Evolutionary conservation across 352 stramenopile genomes (phyloP).

Genomic region (Phytophthora constricta): DNA sequence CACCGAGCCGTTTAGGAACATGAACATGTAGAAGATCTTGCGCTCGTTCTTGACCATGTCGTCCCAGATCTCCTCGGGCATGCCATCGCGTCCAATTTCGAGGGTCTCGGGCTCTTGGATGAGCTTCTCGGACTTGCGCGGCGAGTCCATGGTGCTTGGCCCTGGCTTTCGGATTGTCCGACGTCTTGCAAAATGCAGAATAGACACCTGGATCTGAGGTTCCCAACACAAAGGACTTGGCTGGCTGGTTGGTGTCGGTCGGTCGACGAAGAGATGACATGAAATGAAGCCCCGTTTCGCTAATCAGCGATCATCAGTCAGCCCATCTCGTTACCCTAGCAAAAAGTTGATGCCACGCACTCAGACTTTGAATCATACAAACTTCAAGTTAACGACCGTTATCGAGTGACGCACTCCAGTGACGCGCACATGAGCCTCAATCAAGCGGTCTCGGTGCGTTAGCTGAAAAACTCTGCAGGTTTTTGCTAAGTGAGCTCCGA

Average conservation of each 20-base stretch:
- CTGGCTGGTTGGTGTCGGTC: not conserved
- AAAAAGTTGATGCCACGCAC: not conserved
- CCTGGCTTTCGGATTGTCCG: slow-evolving; percentile 1
- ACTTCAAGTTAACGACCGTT: not conserved
- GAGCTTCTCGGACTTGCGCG: slow-evolving; percentile 36
- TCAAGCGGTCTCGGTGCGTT: no score
- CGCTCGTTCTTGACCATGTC: slow-evolving; percentile 43
- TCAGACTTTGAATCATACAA: not conserved
- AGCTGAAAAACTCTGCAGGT: no score
- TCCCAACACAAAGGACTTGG: not conserved
- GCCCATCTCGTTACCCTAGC: not conserved
- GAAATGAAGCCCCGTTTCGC: not conserved
- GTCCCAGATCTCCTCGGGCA: slow-evolving; percentile 54
- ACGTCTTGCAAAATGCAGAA: slow-evolving; percentile 14
- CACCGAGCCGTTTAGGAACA: slow-evolving; percentile 62
- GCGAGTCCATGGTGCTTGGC: slow-evolving; percentile 16
- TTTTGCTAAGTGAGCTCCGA: no score
- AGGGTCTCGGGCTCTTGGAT: slow-evolving; percentile 21
- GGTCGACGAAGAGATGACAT: not conserved
- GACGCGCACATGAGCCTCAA: no score
- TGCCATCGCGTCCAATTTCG: slow-evolving; percentile 26
- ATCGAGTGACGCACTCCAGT: not conserved
- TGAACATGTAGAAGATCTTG: slow-evolving; percentile 58
- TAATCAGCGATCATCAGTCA: slow-evolving; percentile 13
- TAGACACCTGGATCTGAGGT: not conserved